Conservation (phyloP, 192 early-diverging fungal species). For the Haplosporangium gracile region DNA sequence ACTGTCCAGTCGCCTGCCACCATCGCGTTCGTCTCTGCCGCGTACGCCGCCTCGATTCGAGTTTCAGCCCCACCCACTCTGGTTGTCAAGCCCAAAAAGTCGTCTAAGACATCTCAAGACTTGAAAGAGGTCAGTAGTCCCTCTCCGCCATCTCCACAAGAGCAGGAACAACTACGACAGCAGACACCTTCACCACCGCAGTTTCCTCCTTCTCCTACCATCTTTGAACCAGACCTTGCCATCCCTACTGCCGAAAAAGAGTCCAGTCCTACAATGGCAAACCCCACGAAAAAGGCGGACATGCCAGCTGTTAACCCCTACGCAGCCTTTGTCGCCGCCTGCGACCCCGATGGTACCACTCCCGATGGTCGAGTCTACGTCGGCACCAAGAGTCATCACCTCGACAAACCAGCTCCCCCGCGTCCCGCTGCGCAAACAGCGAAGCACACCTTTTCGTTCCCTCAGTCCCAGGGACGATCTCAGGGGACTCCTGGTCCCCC, state of each 20-base stretch:
- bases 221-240: background rate
- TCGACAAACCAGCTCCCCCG: conserved; percentile 10
- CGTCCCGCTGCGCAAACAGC: background rate
- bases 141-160: background rate
- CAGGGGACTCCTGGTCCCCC: background rate
- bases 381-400: conserved; percentile 22
- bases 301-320: conserved; percentile 26
- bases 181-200: background rate
- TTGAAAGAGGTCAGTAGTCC: background rate
- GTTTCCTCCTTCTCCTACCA: background rate
- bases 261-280: background rate
- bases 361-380: conserved; percentile 43
- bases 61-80: background rate
- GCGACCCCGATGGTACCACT: conserved; percentile 28
- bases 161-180: background rate
- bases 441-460: background rate
- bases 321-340: background rate
- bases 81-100: background rate
- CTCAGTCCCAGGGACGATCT: background rate
- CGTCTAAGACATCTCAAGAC: background rate
- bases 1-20: background rate
- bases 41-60: background rate
- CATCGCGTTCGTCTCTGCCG: background rate
- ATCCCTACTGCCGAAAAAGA: too few relatives aligned
- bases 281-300: background rate